Evolutionary conservation across 768 basidiomycete species (phyloP).

Genomic region (Naganishia friedmannii): DNA sequence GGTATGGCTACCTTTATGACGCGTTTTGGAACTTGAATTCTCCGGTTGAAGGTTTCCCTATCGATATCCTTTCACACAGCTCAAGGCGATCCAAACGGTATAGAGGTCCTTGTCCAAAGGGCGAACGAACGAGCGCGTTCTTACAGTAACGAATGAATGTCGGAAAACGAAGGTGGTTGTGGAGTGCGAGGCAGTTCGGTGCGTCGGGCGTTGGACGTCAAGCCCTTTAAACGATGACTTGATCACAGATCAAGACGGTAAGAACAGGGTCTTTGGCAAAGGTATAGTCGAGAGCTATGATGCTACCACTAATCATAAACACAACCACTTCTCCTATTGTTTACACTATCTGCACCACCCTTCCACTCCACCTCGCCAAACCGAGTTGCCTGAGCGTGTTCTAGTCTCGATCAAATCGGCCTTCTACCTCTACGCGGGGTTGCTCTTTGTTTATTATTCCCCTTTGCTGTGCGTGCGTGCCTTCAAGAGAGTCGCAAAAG

Average conservation of each 20-base stretch:
- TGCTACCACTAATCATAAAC: background rate
- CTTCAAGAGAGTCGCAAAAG: background rate
- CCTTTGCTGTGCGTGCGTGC: slow-evolving; percentile 19
- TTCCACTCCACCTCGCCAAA: background rate
- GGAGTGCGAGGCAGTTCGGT: background rate
- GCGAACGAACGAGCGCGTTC: background rate
- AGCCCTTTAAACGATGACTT: background rate
- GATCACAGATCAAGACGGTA: slow-evolving; percentile 16
- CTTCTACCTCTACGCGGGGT: background rate
- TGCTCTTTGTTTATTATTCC: slow-evolving; percentile 15
- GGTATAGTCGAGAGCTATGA: background rate
- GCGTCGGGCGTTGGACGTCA: background rate
- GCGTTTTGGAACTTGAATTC: background rate
- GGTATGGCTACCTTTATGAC: background rate
- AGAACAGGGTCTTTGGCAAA: background rate
- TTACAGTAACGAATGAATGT: slow-evolving; percentile 3
- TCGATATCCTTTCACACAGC: background rate
- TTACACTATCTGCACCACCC: slow-evolving; percentile 3
- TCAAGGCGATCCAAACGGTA: background rate
- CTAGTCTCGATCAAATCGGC: slow-evolving; percentile 20
- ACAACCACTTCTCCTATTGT: background rate
- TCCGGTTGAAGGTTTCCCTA: too few species aligned
- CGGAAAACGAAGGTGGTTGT: slow-evolving; percentile 11
- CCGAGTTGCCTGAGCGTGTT: slow-evolving; percentile 10
- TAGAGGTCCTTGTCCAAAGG: background rate